phyloP scores from a whole-genome alignment of 805 yeast species.

The Sungouiella thailandica region DNA sequence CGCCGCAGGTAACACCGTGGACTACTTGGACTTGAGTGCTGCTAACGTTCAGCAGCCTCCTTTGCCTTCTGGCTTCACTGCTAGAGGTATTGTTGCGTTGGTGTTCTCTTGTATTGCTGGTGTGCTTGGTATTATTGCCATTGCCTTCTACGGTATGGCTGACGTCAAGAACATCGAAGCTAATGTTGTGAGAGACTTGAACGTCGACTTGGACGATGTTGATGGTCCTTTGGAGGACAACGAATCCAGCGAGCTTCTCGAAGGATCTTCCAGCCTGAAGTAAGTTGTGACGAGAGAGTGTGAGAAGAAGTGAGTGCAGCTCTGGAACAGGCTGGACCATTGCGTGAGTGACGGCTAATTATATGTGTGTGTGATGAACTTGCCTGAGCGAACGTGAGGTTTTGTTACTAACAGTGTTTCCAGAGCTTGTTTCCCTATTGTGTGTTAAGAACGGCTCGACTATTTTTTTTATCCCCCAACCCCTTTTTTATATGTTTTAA shows the following conservation, averaged over 20 bases:
- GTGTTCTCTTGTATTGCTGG: conserved; percentile 88
- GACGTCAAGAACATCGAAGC: conserved; percentile 70
- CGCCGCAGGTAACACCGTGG: conserved; percentile 76
- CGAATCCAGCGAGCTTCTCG: conserved; percentile 5
- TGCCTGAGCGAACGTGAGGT: not conserved
- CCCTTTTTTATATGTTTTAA: too few relatives aligned
- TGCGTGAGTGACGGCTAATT: too few relatives aligned
- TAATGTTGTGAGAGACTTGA: conserved; percentile 53
- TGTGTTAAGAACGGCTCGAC: conserved; percentile 18
- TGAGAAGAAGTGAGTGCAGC: not conserved
- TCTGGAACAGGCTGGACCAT: too few relatives aligned
- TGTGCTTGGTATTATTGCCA: conserved; percentile 70
- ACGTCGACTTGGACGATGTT: conserved; percentile 44
- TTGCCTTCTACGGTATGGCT: conserved; percentile 79
- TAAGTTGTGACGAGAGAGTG: not conserved
- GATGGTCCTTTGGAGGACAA: conserved; percentile 17
- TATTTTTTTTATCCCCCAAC: conserved; percentile 5
- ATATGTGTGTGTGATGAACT: too few relatives aligned
- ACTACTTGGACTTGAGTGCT: conserved; percentile 66
- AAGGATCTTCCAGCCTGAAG: conserved; percentile 5
- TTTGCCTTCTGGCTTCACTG: conserved; percentile 88
- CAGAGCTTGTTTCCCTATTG: conserved; percentile 2
- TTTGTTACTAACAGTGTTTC: conserved; percentile 1
- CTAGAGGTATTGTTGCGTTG: conserved; percentile 90
- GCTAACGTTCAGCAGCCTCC: conserved; percentile 61